Percentiles rank a stretch among this genome's conserved stretches.
Conservation (phyloP, 805 yeast genomes). For the Kodamaea hsintzibuensis region DNA sequence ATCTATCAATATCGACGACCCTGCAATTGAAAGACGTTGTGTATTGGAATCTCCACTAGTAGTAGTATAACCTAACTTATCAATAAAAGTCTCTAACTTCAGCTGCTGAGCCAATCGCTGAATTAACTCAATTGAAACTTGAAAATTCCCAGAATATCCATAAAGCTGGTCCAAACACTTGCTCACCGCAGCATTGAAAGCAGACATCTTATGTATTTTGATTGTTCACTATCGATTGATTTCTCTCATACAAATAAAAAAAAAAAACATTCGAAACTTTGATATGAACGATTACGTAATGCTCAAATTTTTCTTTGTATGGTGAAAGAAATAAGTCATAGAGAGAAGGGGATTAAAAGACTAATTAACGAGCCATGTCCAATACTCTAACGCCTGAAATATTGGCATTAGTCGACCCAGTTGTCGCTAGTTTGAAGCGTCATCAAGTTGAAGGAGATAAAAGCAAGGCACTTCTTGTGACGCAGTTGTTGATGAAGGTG, state of each 20-base stretch:
- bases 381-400: constrained; percentile 27
- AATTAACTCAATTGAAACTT: constrained; percentile 36
- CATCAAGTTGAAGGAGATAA: constrained; percentile 82
- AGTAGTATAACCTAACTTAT: constrained; percentile 31
- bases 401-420: constrained; percentile 36
- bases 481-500: constrained; percentile 83
- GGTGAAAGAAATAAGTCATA: no score
- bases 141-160: constrained; percentile 32
- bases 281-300: constrained; percentile 7
- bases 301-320: constrained; percentile 8
- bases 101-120: constrained; percentile 42
- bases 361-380: constrained; percentile 6
- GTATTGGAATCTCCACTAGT: constrained; percentile 14
- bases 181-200: constrained; percentile 21
- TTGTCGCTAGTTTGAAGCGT: constrained; percentile 63
- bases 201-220: constrained; percentile 8
- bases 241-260: not conserved
- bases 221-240: not conserved
- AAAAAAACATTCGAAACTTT: no score
- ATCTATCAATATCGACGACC: constrained; percentile 40
- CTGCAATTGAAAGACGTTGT: constrained; percentile 43
- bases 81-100: constrained; percentile 43
- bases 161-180: constrained; percentile 28
- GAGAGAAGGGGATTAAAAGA: not conserved
- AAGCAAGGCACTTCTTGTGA: constrained; percentile 80